Evolutionary conservation across 139 green algal species (phyloP).

Genomic region (Chara braunii): DNA sequence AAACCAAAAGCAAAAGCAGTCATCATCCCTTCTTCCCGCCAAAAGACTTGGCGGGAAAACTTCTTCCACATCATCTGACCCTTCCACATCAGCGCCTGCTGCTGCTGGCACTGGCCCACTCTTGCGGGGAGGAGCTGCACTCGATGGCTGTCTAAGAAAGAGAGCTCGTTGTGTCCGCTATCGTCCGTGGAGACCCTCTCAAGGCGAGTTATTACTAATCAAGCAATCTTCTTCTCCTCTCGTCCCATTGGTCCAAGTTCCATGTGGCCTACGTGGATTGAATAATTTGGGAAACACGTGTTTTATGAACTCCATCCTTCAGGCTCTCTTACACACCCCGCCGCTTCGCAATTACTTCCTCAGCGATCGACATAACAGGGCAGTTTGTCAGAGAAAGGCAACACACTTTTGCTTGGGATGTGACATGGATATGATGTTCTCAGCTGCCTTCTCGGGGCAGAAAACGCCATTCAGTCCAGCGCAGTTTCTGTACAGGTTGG

Average conservation of each 20-base stretch:
- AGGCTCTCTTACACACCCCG: slow-evolving; percentile 72
- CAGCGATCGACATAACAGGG: slow-evolving; percentile 50
- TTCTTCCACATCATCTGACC: not conserved
- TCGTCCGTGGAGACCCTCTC: not conserved
- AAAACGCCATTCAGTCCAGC: slow-evolving; percentile 25
- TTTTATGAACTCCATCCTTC: slow-evolving; percentile 92
- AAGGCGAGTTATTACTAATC: not conserved
- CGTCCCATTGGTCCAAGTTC: slow-evolving; percentile 27
- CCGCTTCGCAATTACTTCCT: slow-evolving; percentile 68
- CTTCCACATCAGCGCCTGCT: not conserved
- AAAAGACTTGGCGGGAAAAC: too few relatives aligned
- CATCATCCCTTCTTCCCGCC: too few relatives aligned
- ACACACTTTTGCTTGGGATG: slow-evolving; percentile 59
- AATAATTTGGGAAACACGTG: slow-evolving; percentile 95
- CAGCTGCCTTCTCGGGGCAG: slow-evolving; percentile 26
- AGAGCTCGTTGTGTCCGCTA: not conserved
- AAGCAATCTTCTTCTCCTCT: not conserved
- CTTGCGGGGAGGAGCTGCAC: not conserved
- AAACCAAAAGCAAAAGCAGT: too few relatives aligned
- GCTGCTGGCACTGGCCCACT: not conserved
- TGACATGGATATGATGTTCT: slow-evolving; percentile 54
- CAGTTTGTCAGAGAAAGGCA: slow-evolving; percentile 22
- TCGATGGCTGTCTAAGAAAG: not conserved
- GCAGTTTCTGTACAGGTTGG: slow-evolving; percentile 42
- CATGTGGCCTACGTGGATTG: slow-evolving; percentile 69